A percentile compares a stretch with the other conserved stretches of the same genome.
Evolutionary conservation across 495 filamentous ascomycete species (phyloP).

Genomic region (Hypoxylon fragiforme): DNA sequence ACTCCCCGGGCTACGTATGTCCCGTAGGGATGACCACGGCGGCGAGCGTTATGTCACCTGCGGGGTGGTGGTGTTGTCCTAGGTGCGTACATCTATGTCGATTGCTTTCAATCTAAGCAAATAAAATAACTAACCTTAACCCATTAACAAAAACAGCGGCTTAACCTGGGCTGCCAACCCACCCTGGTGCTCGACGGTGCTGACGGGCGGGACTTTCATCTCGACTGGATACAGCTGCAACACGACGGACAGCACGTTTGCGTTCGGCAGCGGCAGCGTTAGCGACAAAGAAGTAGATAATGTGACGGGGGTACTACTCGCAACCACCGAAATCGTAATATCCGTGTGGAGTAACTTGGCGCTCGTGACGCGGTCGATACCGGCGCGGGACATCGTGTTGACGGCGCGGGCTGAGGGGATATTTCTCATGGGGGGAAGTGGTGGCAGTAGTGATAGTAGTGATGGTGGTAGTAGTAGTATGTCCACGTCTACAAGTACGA

Average conservation of each 20-base stretch:
- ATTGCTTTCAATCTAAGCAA: neutral
- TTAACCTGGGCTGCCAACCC: neutral
- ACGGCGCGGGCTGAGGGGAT: neutral
- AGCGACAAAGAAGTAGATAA: too few species aligned
- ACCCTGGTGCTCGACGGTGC: conserved; percentile 1
- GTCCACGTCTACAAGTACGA: too few species aligned
- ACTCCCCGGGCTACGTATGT: neutral
- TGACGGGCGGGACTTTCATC: neutral
- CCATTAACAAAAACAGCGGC: neutral
- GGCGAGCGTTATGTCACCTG: neutral
- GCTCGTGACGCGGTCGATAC: neutral
- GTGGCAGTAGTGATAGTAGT: too few species aligned
- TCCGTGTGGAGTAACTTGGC: too few species aligned
- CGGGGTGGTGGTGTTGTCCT: conserved; percentile 6
- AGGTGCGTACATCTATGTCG: neutral
- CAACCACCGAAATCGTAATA: too few species aligned
- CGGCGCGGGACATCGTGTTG: neutral
- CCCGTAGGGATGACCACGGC: conserved; percentile 4
- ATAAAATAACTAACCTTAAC: neutral
- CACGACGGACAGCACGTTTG: neutral
- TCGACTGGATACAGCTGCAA: neutral
- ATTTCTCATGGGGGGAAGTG: neutral
- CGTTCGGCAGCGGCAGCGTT: neutral
- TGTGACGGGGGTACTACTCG: too few species aligned
- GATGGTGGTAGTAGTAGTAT: too few species aligned